Percentiles rank a stretch among this genome's conserved stretches.
Evolutionary conservation across 441 rosid species (phyloP).

Genomic region (Gossypium armourianum): DNA sequence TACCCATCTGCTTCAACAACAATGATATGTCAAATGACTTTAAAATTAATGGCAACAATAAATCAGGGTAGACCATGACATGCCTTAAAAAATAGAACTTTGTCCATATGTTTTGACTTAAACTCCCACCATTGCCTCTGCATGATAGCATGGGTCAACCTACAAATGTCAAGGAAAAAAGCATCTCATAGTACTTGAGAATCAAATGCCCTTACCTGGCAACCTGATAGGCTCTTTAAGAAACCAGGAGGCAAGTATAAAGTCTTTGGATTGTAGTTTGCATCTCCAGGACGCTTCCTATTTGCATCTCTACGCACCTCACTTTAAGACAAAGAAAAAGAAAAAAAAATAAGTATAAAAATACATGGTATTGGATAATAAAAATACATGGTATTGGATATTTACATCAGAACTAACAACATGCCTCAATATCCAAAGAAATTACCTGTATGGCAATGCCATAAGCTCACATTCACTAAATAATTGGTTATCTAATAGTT

Average conservation of each 20-base stretch:
- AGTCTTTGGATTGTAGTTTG: conserved; percentile 67
- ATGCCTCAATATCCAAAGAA: not conserved
- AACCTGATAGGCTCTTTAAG: conserved; percentile 64
- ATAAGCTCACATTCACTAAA: not conserved
- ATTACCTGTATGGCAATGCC: not conserved
- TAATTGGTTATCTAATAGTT: not conserved
- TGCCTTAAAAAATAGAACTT: conserved; percentile 95
- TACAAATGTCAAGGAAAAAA: conserved; percentile 14
- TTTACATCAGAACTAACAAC: conserved; percentile 3
- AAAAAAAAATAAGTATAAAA: conserved; percentile 10
- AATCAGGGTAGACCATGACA: conserved; percentile 7
- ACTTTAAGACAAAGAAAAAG: conserved; percentile 21
- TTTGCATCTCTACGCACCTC: conserved; percentile 62
- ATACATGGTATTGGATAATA: conserved; percentile 6
- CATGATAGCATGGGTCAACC: conserved; percentile 16
- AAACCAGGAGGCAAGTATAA: conserved; percentile 79
- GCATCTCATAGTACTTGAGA: not conserved
- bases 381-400: not conserved
- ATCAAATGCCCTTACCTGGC: conserved; percentile 51
- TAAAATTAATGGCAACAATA: conserved; percentile 6
- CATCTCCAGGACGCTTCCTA: conserved; percentile 59
- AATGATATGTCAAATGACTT: conserved; percentile 12
- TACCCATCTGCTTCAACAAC: conserved; percentile 70
- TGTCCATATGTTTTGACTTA: conserved; percentile 96
- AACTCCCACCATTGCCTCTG: conserved; percentile 99